A percentile compares a stretch with the other conserved stretches of the same genome.
Evolutionary conservation across 2,329 filamentous ascomycete genomes (phyloP).

Genomic region (Beauveria varroae): DNA sequence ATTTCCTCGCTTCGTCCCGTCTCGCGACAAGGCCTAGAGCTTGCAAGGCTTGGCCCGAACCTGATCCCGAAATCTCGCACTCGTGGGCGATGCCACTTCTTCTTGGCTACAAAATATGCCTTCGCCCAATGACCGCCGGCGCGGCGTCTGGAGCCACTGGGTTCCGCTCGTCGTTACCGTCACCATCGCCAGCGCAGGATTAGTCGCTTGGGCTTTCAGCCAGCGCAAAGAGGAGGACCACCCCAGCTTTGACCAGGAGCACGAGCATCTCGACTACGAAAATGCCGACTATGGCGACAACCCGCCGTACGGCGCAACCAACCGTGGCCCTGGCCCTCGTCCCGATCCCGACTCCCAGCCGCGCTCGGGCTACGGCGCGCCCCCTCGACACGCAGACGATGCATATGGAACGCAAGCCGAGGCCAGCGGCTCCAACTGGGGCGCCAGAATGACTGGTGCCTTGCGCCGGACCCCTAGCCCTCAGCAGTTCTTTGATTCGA

Average conservation of each 20-base stretch:
- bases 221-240: conserved; percentile 73
- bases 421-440: conserved; percentile 47
- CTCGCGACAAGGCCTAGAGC: not conserved
- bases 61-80: conserved; percentile 45
- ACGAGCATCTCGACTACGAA: conserved; percentile 40
- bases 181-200: conserved; percentile 75
- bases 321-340: conserved; percentile 16
- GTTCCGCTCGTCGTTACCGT: conserved; percentile 81
- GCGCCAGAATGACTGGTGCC: conserved; percentile 72
- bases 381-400: conserved; percentile 5
- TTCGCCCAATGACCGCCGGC: conserved; percentile 29
- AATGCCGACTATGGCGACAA: conserved; percentile 47
- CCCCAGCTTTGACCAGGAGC: conserved; percentile 48
- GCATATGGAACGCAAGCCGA: conserved; percentile 29
- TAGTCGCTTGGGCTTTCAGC: conserved; percentile 91
- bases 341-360: conserved; percentile 10
- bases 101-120: conserved; percentile 32
- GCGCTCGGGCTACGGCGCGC: not conserved
- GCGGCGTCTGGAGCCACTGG: conserved; percentile 72
- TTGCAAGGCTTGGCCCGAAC: not conserved
- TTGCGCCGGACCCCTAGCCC: conserved; percentile 77
- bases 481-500: conserved; percentile 79
- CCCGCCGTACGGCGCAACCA: conserved; percentile 38
- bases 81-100: conserved; percentile 52
- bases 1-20: not conserved